phyloP scores from a whole-genome alignment of 164 flowering plant genomes.

The Magnolia kwangsiensis region DNA sequence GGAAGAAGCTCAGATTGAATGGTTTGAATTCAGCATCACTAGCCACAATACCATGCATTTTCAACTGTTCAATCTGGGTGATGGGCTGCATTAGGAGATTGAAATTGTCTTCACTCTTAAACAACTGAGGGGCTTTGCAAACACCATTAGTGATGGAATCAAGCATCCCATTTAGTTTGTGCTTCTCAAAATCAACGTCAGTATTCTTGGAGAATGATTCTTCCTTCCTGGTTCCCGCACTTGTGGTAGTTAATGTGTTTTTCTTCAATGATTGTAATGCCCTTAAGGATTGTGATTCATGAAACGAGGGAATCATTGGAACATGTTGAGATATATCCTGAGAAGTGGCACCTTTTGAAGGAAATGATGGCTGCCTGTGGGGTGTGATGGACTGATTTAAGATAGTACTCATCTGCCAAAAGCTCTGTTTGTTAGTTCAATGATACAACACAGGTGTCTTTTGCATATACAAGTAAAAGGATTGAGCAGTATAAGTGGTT shows the following conservation, averaged over 20 bases:
- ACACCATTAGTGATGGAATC: not conserved
- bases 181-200: not conserved
- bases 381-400: constrained; percentile 15
- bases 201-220: not conserved
- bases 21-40: constrained; percentile 7
- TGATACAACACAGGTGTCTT: not conserved
- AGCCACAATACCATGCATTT: not conserved
- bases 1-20: constrained; percentile 9
- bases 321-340: not conserved
- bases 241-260: not conserved
- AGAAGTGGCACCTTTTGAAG: constrained; percentile 1
- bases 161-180: constrained; percentile 3
- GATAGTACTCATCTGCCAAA: constrained; percentile 12
- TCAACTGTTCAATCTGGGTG: not conserved
- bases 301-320: not conserved
- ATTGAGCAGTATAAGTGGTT: no score
- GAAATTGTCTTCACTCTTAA: not conserved
- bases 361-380: constrained; percentile 10
- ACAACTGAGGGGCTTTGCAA: not conserved
- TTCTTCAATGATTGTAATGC: constrained; percentile 4
- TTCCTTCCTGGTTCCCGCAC: constrained; percentile 3
- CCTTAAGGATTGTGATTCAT: not conserved
- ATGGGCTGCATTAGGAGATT: not conserved
- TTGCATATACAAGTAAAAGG: not conserved
- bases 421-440: not conserved